Conservation (phyloP, 2,329 filamentous ascomycete genomes). For the Diaporthe citri region DNA sequence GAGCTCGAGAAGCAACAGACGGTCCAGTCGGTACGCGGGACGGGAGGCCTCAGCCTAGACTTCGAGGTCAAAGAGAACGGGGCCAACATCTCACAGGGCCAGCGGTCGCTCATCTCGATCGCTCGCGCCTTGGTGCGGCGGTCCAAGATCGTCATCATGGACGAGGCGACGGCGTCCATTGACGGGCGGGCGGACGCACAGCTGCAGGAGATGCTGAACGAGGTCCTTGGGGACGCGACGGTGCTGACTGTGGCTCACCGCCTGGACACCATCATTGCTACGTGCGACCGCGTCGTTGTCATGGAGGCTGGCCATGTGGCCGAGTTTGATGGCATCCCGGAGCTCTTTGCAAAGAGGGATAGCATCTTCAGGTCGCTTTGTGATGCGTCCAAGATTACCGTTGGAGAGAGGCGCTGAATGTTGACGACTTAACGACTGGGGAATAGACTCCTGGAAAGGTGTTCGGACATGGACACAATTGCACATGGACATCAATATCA, state of each 20-base stretch:
- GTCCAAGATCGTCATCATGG: slow-evolving; percentile 79
- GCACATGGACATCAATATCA: background rate
- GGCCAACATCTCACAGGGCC: slow-evolving; percentile 78
- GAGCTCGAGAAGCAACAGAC: slow-evolving; percentile 26
- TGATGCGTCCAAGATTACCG: slow-evolving; percentile 30
- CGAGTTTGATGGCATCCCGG: slow-evolving; percentile 26
- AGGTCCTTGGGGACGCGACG: slow-evolving; percentile 76
- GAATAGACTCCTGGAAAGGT: background rate
- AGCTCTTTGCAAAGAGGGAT: slow-evolving; percentile 19
- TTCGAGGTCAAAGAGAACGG: slow-evolving; percentile 73
- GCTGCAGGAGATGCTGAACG: slow-evolving; percentile 76
- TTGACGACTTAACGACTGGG: background rate
- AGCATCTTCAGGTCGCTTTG: slow-evolving; percentile 34
- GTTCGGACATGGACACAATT: background rate
- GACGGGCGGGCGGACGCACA: slow-evolving; percentile 81
- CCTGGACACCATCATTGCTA: slow-evolving; percentile 49
- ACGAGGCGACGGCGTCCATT: slow-evolving; percentile 79
- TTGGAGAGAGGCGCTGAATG: slow-evolving; percentile 19
- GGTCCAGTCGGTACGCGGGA: background rate
- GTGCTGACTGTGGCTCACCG: slow-evolving; percentile 80
- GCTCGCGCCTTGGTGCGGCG: slow-evolving; percentile 77
- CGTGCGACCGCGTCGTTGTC: slow-evolving; percentile 31
- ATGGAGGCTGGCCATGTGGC: slow-evolving; percentile 31
- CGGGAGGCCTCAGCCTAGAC: slow-evolving; percentile 16
- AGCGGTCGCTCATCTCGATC: slow-evolving; percentile 79